These are phyloP conservation scores for Amaranthus cruentus DNA, from an alignment of 148 eudicot species.

Conservation along the genomic window DNA sequence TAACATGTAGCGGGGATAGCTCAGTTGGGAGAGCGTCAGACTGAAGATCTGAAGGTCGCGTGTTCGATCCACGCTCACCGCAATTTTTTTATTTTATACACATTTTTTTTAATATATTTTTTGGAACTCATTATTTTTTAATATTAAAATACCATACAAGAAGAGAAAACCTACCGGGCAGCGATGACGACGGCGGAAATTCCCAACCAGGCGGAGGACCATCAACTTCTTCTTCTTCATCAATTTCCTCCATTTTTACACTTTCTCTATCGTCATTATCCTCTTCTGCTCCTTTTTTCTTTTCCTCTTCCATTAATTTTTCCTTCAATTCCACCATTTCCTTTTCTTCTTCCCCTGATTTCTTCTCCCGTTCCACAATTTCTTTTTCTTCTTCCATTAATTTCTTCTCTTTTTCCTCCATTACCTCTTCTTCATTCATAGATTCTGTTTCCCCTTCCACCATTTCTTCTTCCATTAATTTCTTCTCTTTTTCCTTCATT, in stretches of 20 bases:
- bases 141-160: too few relatives aligned
- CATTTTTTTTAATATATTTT: not conserved
- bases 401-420: not conserved
- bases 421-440: not conserved
- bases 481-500: not conserved
- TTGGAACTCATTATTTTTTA: not conserved
- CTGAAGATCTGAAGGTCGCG: slow-evolving; percentile 69
- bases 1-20: slow-evolving; percentile 29
- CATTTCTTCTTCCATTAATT: slow-evolving; percentile 2
- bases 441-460: not conserved
- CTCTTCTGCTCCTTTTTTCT: not conserved
- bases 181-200: slow-evolving; percentile 20
- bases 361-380: not conserved
- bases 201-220: slow-evolving; percentile 61
- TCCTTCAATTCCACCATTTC: not conserved
- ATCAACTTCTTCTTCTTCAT: slow-evolving; percentile 30
- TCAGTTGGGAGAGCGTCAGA: slow-evolving; percentile 54
- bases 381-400: slow-evolving; percentile 12
- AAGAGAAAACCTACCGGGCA: slow-evolving; percentile 21
- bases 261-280: not conserved
- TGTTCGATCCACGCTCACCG: slow-evolving; percentile 99
- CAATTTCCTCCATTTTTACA: slow-evolving; percentile 6
- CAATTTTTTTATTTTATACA: slow-evolving; percentile 17
- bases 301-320: not conserved
- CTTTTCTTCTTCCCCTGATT: not conserved